Percentiles rank a stretch among this genome's conserved stretches.
phyloP scores from a whole-genome alignment of 805 yeast genomes.

The Suhomyces sp. region DNA sequence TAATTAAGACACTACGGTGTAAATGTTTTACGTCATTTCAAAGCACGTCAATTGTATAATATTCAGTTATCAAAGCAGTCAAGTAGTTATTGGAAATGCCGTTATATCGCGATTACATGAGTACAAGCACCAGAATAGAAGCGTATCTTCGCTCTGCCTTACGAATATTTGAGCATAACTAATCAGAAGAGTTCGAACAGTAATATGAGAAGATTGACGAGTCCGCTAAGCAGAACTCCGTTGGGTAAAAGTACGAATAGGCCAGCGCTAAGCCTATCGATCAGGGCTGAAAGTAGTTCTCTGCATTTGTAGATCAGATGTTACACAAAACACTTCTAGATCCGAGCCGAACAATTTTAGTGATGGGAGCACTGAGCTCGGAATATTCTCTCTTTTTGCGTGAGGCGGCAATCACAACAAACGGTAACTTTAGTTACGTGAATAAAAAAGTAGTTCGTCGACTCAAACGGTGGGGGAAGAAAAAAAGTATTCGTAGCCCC shows the following conservation, averaged over 20 bases:
- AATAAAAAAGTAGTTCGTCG: too few relatives aligned
- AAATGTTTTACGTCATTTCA: too few relatives aligned
- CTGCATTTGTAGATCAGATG: too few relatives aligned
- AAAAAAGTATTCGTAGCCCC: not conserved
- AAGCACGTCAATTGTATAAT: too few relatives aligned
- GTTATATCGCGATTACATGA: not conserved
- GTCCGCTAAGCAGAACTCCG: not conserved
- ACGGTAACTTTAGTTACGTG: not conserved
- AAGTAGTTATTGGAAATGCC: not conserved
- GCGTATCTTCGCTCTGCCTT: not conserved
- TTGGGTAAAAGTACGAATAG: too few relatives aligned
- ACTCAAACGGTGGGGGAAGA: not conserved
- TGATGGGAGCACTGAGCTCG: not conserved
- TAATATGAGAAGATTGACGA: too few relatives aligned
- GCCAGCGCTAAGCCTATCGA: not conserved
- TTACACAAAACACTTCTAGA: not conserved
- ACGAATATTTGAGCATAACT: not conserved
- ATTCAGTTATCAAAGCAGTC: not conserved
- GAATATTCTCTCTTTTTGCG: not conserved
- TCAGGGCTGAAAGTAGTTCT: not conserved
- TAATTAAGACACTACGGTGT: too few relatives aligned
- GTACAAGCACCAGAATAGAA: not conserved
- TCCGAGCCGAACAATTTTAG: not conserved
- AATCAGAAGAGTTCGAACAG: not conserved
- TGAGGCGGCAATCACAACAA: not conserved